These are phyloP conservation scores for Boletus edulis DNA, from an alignment of 768 basidiomycete species.

Conservation along the genomic window DNA sequence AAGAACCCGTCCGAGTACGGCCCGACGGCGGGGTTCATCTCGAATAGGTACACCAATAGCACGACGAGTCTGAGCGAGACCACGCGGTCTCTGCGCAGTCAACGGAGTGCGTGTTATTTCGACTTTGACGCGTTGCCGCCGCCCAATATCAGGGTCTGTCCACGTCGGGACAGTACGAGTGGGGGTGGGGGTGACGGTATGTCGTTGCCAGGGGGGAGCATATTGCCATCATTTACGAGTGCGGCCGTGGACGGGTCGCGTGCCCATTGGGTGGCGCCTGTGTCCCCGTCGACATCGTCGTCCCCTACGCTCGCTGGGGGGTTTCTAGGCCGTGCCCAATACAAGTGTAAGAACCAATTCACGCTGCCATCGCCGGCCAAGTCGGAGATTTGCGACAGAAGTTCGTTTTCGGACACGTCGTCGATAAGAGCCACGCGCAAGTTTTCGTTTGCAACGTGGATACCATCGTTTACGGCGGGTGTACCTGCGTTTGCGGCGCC, in stretches of 20 bases:
- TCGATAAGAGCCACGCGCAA: neutral
- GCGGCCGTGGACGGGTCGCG: neutral
- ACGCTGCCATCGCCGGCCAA: neutral
- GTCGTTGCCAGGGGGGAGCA: neutral
- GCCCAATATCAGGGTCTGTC: neutral
- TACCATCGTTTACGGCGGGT: slow-evolving; percentile 32
- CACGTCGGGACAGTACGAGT: neutral
- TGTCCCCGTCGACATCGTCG: neutral
- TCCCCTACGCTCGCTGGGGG: neutral
- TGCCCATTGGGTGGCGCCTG: neutral
- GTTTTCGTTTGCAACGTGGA: neutral
- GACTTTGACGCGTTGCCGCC: slow-evolving; percentile 30
- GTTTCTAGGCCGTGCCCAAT: slow-evolving; percentile 24
- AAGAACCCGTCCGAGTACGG: slow-evolving; percentile 14
- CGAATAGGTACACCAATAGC: slow-evolving; percentile 10
- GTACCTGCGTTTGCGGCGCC: slow-evolving; percentile 74
- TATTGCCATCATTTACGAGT: neutral
- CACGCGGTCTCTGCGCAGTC: slow-evolving; percentile 12
- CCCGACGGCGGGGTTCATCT: slow-evolving; percentile 31
- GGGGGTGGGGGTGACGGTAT: neutral
- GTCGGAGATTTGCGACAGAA: neutral
- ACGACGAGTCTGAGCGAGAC: slow-evolving; percentile 6
- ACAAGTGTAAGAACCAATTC: slow-evolving; percentile 27
- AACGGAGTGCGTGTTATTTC: slow-evolving; percentile 18
- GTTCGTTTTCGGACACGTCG: neutral